These are phyloP conservation scores for Casuarina cunninghamiana DNA, from an alignment of 306 rosid species.

Conservation along the genomic window DNA sequence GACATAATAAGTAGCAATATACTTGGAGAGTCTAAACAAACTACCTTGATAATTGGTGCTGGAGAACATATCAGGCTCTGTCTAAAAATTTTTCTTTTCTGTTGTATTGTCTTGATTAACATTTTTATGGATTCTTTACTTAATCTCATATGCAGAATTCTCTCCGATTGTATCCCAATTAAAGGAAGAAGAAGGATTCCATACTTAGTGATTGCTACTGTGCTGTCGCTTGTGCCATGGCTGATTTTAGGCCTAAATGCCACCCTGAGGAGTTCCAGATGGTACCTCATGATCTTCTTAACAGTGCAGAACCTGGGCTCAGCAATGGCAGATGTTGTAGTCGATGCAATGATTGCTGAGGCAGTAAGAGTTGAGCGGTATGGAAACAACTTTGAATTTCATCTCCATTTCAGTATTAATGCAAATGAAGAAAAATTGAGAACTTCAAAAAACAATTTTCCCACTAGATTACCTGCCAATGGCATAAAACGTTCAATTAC, in stretches of 20 bases:
- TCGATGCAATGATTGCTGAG: constrained; percentile 95
- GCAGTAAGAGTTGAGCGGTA: constrained; percentile 76
- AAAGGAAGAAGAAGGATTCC: constrained; percentile 82
- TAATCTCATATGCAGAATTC: constrained; percentile 51
- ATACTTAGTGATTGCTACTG: constrained; percentile 71
- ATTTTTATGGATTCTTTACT: constrained; percentile 30
- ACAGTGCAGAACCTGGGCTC: constrained; percentile 82
- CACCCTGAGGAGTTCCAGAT: constrained; percentile 55
- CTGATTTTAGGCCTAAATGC: constrained; percentile 55
- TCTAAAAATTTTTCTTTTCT: not conserved
- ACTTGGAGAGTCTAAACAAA: not conserved
- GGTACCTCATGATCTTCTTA: constrained; percentile 65
- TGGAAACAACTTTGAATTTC: constrained; percentile 29
- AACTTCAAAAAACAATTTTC: constrained; percentile 5
- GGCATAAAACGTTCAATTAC: not conserved
- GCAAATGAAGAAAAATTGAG: constrained; percentile 21
- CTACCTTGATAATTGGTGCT: not conserved
- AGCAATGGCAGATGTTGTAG: constrained; percentile 92
- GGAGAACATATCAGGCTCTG: not conserved
- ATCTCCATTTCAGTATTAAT: constrained; percentile 8
- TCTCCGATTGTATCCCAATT: constrained; percentile 84
- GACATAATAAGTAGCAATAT: not conserved
- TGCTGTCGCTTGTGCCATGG: constrained; percentile 85
- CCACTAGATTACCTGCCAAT: not conserved
- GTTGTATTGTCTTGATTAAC: constrained; percentile 8